A percentile compares a stretch with the other conserved stretches of the same genome.
These are phyloP conservation scores for Colletotrichum sp. DNA, from an alignment of 2,329 filamentous ascomycete species.

Conservation along the genomic window DNA sequence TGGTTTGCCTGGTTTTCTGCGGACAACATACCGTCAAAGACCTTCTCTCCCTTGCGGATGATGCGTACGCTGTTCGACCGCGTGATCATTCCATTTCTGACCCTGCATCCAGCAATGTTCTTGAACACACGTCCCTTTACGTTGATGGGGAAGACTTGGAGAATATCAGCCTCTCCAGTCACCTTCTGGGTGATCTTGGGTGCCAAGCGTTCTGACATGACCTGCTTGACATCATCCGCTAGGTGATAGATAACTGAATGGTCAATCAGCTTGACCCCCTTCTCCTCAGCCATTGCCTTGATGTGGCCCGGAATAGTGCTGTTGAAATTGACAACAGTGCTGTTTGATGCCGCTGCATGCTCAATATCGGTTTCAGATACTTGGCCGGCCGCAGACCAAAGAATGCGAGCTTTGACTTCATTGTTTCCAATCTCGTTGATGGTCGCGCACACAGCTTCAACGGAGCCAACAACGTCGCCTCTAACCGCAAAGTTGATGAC, in stretches of 20 bases:
- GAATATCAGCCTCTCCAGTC: constrained; percentile 85
- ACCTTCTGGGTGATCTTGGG: constrained; percentile 72
- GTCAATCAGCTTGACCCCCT: constrained; percentile 79
- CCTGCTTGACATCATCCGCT: constrained; percentile 72
- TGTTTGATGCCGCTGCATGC: constrained; percentile 78
- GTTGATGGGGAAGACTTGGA: constrained; percentile 84
- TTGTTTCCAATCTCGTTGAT: constrained; percentile 82
- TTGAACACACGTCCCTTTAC: constrained; percentile 72
- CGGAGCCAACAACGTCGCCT: constrained; percentile 91
- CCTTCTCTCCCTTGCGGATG: constrained; percentile 68
- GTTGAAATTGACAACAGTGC: constrained; percentile 88
- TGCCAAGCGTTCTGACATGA: constrained; percentile 72
- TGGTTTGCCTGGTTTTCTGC: background rate
- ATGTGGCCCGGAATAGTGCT: constrained; percentile 71
- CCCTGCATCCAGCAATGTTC: constrained; percentile 85
- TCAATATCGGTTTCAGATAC: constrained; percentile 89
- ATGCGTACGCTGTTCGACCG: constrained; percentile 72
- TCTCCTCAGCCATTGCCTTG: constrained; percentile 69
- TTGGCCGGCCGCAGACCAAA: constrained; percentile 78
- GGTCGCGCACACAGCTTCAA: constrained; percentile 84
- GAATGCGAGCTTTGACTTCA: constrained; percentile 78
- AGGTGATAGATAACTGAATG: constrained; percentile 87
- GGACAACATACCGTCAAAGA: constrained; percentile 80
- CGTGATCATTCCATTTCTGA: constrained; percentile 79
- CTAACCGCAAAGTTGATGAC: constrained; percentile 85